Evolutionary conservation across 2,329 filamentous ascomycete genomes (phyloP), one percentile per base, ranked within the genome.

Genomic region (Pezizomycotina sp.): DNA sequence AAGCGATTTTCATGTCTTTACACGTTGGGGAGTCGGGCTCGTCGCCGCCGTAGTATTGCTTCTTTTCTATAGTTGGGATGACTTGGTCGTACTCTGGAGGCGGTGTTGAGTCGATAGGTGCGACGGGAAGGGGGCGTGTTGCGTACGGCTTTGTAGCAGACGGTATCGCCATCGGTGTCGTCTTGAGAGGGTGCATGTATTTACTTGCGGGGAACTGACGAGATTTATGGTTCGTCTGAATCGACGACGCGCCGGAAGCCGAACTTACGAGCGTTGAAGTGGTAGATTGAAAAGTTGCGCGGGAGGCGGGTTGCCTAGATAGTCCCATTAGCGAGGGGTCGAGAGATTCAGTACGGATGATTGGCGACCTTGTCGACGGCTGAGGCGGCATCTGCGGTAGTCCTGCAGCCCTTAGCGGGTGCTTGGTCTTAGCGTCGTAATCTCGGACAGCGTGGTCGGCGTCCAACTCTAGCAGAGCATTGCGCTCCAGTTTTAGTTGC

Each of bases 51-150:
- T n/a, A n/a, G n/a, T n/a, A n/a, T n/a, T n/a, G n/a, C n/a, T n/a
- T n/a, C n/a, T n/a, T n/a, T n/a, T n/a, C n/a, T n/a, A n/a, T n/a
- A n/a, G n/a, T n/a, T n/a, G n/a, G n/a, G n/a, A n/a, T n/a, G n/a
- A n/a, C n/a, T n/a, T n/a, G 41, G 12, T 44, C 41, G 12, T 44
- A 44, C 31, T 44, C 29, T 4, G 41, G 41, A 15, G 41, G 41
- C 19, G 41, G 41, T 5, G 41, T 44, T 6, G 36, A 36, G 22
- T 44, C 41, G 16, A 22, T 24, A 10, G 41, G 41, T 6, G 41
- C 33, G 18, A 39, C 36, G 28, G 41, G 41, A 16, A 44, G 31
- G 6, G 41, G 41, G 12, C 41, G 41, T 18, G 41, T 40, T 16
- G 25, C 36, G 16, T 44, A 44, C 7, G 35, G 41, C 29, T 37